Evolutionary conservation across 257 asterid genomes (phyloP), one percentile per base, ranked within the genome.

Genomic region (Orobanche coerulescens): DNA sequence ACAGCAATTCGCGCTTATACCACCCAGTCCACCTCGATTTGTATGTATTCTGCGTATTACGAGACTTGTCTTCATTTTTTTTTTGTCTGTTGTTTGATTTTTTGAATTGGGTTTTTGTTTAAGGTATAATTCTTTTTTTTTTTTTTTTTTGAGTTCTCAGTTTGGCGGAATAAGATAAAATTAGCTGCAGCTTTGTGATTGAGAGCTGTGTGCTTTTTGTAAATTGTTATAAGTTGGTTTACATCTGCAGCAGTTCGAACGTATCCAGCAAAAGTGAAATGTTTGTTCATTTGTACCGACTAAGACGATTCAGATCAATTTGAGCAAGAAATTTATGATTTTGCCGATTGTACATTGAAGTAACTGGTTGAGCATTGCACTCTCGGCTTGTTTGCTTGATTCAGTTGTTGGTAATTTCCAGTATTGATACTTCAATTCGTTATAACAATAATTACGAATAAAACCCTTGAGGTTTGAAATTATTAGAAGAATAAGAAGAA

Each of bases 1-100:
- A 22, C 75, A 42, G 43, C 71, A 28, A 49, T 42, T 72, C 43
- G 53, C 83, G 62, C 61, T 60, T 31, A 14, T 47, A 37, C 67
- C 78, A 58, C 37, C 67, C 22, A 52, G 44, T 49, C 78, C 75
- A 8, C 61, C 78, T 60, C 75, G 30, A 64, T 15, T 19, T 67
- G 81, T 80, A 62, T 26, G 81, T 61, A 13, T 13, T 4, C 6
- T 64, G 48, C 48, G 5, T 54, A 5, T 9, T 9, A 13, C 16
- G 61, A 6, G 23, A 11, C 60, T 71, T 13, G 0, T 36, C 11
- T 61, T 47, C 54, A 1, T 20, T 47, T 61, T 33, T 55, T 6
- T 23, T 15, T 15, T 46, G 44, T 25, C 39, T 13, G 28, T 43
- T 44, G 7, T 58, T 53, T 36, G 6, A 14, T 44, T 57, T 42